Conservation (phyloP, 495 filamentous ascomycete genomes). For the Penicillium bovifimosum region DNA sequence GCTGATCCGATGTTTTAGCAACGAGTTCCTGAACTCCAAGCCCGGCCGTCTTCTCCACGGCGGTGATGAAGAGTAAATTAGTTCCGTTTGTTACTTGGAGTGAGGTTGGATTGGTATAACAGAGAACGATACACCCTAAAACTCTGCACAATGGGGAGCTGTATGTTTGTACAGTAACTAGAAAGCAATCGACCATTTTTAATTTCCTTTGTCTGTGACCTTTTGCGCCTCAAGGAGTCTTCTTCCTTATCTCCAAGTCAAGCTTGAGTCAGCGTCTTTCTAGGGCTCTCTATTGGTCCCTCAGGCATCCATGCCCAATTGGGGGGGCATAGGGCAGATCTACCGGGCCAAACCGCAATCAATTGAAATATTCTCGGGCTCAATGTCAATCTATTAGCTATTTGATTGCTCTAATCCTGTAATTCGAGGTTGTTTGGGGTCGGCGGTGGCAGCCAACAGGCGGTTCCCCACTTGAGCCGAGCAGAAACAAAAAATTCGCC, state of each 20-base stretch:
- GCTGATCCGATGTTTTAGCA: slow-evolving; percentile 45
- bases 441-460: slow-evolving; percentile 3
- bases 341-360: background rate
- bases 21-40: slow-evolving; percentile 92
- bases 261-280: slow-evolving; percentile 18
- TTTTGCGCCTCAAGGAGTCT: background rate
- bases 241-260: background rate
- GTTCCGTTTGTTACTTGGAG: slow-evolving; percentile 6
- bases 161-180: slow-evolving; percentile 46
- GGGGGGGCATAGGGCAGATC: background rate
- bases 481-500: slow-evolving; percentile 19
- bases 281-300: slow-evolving; percentile 16
- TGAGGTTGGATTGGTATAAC: slow-evolving; percentile 17
- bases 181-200: slow-evolving; percentile 43
- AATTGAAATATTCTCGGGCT: background rate
- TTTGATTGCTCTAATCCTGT: background rate
- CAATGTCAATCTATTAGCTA: background rate
- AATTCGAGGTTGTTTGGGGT: background rate
- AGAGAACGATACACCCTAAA: slow-evolving; percentile 9
- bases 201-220: slow-evolving; percentile 22
- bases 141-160: slow-evolving; percentile 16
- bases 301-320: background rate
- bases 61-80: slow-evolving; percentile 34
- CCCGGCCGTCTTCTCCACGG: slow-evolving; percentile 56
- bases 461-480: slow-evolving; percentile 17